These are phyloP conservation scores for Talaromyces sp. DNA, from an alignment of 2,329 filamentous ascomycete genomes.

Conservation along the genomic window DNA sequence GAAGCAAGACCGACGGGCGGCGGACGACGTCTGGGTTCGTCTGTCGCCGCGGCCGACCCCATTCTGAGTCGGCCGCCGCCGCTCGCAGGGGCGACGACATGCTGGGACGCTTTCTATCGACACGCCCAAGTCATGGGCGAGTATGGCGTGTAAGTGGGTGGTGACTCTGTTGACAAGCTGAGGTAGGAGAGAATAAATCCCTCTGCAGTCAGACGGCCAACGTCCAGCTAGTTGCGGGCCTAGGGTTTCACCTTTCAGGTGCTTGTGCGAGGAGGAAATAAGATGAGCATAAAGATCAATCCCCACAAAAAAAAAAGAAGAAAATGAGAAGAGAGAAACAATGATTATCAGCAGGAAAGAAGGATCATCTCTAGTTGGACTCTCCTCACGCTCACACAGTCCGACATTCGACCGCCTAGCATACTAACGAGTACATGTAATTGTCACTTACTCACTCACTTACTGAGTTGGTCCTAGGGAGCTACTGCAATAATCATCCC, in stretches of 20 bases:
- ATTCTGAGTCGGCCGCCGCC: conserved; percentile 4
- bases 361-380: neutral
- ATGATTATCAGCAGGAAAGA: neutral
- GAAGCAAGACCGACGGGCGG: conserved; percentile 12
- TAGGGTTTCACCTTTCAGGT: neutral
- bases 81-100: conserved; percentile 8
- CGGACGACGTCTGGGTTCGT: conserved; percentile 14
- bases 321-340: neutral
- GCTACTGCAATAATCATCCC: neutral
- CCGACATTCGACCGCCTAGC: neutral
- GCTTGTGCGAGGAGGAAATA: neutral
- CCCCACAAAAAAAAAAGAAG: neutral
- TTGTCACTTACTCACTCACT: neutral
- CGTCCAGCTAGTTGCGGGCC: neutral
- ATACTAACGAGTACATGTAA: neutral
- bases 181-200: neutral
- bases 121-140: neutral
- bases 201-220: neutral
- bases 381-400: neutral
- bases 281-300: neutral
- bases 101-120: neutral
- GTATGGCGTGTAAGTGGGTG: neutral
- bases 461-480: neutral
- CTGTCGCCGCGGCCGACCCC: conserved; percentile 14
- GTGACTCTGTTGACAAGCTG: neutral